Conservation (phyloP, 306 rosid genomes). For the Cajanus cajan region DNA sequence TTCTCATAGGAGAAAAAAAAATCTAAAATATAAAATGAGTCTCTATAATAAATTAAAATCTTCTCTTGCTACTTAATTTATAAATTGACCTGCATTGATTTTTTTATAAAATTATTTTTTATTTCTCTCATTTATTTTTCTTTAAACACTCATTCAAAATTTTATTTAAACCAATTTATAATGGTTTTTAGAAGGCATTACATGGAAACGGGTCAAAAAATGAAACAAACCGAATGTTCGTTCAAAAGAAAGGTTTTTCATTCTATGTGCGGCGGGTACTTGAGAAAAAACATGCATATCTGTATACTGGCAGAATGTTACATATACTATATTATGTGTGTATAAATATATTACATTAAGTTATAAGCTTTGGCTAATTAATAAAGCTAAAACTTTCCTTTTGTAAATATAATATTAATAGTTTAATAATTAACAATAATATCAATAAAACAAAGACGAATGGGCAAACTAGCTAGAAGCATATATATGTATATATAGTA, state of each 20-base stretch:
- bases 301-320: constrained; percentile 2
- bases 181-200: neutral
- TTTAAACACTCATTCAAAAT: neutral
- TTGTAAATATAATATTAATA: neutral
- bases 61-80: neutral
- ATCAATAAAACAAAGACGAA: neutral
- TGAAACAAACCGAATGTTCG: neutral
- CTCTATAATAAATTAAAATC: neutral
- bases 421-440: neutral
- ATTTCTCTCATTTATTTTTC: neutral
- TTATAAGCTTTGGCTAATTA: neutral
- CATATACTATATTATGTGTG: neutral
- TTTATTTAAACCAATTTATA: neutral
- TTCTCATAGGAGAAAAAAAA: too few relatives aligned
- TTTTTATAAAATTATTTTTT: too few relatives aligned
- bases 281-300: neutral
- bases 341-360: neutral
- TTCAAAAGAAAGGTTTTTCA: neutral
- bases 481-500: neutral
- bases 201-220: neutral
- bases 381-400: neutral
- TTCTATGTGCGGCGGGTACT: constrained; percentile 9
- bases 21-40: too few relatives aligned
- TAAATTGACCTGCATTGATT: neutral
- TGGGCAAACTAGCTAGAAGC: neutral